These are phyloP conservation scores for Dactylellina leptospora DNA, from an alignment of 2,329 filamentous ascomycete genomes.

Conservation along the genomic window DNA sequence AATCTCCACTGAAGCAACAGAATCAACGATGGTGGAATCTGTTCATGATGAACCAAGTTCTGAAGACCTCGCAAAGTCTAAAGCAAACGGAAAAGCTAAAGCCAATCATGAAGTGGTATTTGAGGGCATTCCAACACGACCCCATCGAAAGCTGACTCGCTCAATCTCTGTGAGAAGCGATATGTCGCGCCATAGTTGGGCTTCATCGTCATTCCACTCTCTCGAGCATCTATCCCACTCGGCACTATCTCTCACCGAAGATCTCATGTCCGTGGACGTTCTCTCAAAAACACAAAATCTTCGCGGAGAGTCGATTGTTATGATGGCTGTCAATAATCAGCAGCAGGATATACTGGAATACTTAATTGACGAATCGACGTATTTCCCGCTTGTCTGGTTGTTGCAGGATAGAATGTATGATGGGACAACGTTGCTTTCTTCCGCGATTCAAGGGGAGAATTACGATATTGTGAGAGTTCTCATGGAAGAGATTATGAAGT, in stretches of 20 bases:
- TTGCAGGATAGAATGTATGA: constrained; percentile 88
- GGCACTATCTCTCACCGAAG: constrained; percentile 39
- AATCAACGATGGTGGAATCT: constrained; percentile 34
- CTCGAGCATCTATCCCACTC: constrained; percentile 50
- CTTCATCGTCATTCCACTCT: constrained; percentile 47
- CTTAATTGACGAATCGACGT: constrained; percentile 77
- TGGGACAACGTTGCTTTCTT: constrained; percentile 85
- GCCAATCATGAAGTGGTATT: constrained; percentile 49
- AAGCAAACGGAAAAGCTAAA: constrained; percentile 50
- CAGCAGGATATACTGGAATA: constrained; percentile 79
- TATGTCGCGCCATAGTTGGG: constrained; percentile 46
- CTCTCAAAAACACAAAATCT: constrained; percentile 67
- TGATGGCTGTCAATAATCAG: constrained; percentile 82
- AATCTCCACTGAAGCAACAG: constrained; percentile 2
- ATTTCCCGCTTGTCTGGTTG: constrained; percentile 75
- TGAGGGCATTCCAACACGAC: constrained; percentile 39
- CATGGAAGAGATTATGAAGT: constrained; percentile 64
- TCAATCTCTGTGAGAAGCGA: constrained; percentile 49
- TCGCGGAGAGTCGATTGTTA: constrained; percentile 81
- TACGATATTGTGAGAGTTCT: constrained; percentile 77
- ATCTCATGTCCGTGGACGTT: constrained; percentile 58
- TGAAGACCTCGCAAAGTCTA: constrained; percentile 42
- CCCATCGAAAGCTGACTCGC: constrained; percentile 36
- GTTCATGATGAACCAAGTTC: constrained; percentile 18
- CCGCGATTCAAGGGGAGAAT: constrained; percentile 86